Evolutionary conservation across 2,329 filamentous ascomycete genomes (phyloP).

Genomic region (Colletotrichum costaricense): DNA sequence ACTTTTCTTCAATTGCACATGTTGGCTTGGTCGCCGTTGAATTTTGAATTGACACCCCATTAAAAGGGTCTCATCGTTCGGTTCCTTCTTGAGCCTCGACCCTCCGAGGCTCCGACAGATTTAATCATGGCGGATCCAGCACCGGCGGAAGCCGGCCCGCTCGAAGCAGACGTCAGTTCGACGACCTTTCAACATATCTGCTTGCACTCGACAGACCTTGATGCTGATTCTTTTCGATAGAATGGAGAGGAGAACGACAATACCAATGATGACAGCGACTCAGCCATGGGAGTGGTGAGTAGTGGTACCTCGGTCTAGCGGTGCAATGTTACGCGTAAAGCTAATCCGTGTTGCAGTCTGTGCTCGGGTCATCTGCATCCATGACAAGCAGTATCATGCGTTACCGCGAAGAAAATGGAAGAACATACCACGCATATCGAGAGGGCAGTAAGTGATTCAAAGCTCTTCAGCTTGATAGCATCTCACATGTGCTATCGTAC

Average conservation of each 20-base stretch:
- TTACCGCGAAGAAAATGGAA: slow-evolving; percentile 52
- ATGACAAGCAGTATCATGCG: slow-evolving; percentile 49
- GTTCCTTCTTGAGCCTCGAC: neutral
- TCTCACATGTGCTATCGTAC: neutral
- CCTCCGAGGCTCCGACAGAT: neutral
- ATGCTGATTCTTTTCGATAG: neutral
- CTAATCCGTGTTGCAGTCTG: slow-evolving; percentile 16
- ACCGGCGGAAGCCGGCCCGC: neutral
- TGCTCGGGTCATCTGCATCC: slow-evolving; percentile 43
- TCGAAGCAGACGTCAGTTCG: slow-evolving; percentile 7
- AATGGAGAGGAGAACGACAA: neutral
- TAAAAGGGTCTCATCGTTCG: neutral
- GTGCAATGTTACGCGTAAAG: no score
- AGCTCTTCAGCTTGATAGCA: no score
- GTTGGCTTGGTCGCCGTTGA: neutral
- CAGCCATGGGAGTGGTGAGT: slow-evolving; percentile 5
- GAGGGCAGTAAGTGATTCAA: slow-evolving; percentile 35
- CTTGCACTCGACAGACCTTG: neutral
- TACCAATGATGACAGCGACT: slow-evolving; percentile 4
- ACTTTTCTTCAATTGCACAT: neutral
- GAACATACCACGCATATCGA: slow-evolving; percentile 51
- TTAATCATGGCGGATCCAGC: neutral
- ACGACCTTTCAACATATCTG: neutral
- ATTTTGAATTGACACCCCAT: neutral
- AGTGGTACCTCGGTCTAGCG: neutral